These are phyloP conservation scores for Galeopsis tetrahit DNA, from an alignment of 257 asterid species.

Conservation along the genomic window DNA sequence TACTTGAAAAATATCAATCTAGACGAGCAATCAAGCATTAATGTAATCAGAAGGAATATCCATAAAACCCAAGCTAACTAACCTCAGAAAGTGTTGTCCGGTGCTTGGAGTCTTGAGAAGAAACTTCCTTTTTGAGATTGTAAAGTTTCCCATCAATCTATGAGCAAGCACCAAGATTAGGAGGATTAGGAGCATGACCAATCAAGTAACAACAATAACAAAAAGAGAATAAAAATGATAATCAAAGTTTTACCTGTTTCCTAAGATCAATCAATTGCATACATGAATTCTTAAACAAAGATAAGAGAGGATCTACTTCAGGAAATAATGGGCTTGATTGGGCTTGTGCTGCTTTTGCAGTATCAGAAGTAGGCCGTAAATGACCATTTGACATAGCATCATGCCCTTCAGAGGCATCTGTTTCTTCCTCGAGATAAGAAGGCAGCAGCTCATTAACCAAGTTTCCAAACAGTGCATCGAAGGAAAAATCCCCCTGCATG, in stretches of 20 bases:
- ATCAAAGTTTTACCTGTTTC: conserved; percentile 59
- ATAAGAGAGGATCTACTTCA: conserved; percentile 85
- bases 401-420: conserved; percentile 69
- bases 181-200: conserved; percentile 37
- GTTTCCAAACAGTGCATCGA: conserved; percentile 89
- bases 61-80: conserved; percentile 22
- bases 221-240: conserved; percentile 1
- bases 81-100: conserved; percentile 95
- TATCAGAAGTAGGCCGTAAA: conserved; percentile 63
- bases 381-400: conserved; percentile 78
- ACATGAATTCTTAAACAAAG: conserved; percentile 86
- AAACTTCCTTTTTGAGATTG: conserved; percentile 80
- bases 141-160: conserved; percentile 90
- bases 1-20: conserved; percentile 13
- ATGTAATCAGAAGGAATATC: conserved; percentile 19
- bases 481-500: conserved; percentile 89
- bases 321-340: conserved; percentile 75
- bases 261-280: conserved; percentile 84
- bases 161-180: conserved; percentile 38
- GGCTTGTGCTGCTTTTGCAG: conserved; percentile 64
- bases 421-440: conserved; percentile 78
- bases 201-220: conserved; percentile 10
- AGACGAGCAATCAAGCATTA: neutral
- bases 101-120: conserved; percentile 89
- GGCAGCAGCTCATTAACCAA: conserved; percentile 91